A percentile compares a stretch with the other conserved stretches of the same genome.
These are phyloP conservation scores for Jamesozyma piceae DNA, from an alignment of 805 yeast genomes.

Conservation along the genomic window DNA sequence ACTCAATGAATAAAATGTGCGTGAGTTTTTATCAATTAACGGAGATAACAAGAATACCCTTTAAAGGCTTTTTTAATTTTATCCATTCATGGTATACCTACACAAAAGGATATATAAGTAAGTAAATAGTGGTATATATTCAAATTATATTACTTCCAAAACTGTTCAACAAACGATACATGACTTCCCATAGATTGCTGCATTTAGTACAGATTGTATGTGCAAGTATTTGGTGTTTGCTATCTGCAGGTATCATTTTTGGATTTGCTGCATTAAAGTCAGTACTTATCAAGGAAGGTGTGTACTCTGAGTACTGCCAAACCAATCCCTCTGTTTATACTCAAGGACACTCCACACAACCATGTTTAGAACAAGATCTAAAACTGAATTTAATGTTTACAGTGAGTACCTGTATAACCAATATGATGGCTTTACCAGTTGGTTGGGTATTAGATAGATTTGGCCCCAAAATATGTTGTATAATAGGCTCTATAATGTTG, in stretches of 20 bases:
- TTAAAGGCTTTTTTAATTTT: no score
- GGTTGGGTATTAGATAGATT: constrained; percentile 67
- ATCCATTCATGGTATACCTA: no score
- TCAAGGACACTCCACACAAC: constrained; percentile 5
- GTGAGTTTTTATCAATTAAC: no score
- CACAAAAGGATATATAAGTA: no score
- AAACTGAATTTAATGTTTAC: constrained; percentile 77
- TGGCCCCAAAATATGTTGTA: constrained; percentile 76
- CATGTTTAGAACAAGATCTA: constrained; percentile 73
- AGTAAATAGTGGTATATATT: no score
- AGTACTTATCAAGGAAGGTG: constrained; percentile 64
- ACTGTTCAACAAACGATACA: no score
- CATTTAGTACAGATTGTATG: constrained; percentile 47
- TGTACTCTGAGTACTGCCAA: constrained; percentile 54
- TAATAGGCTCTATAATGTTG: constrained; percentile 57
- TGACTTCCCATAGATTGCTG: background rate
- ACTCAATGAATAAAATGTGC: no score
- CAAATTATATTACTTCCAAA: no score
- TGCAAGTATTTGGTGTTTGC: constrained; percentile 77
- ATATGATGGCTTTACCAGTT: constrained; percentile 71
- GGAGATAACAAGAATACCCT: no score
- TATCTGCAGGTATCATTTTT: constrained; percentile 89
- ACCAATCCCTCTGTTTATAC: background rate
- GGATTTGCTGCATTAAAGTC: constrained; percentile 95
- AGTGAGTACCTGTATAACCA: constrained; percentile 77